These are phyloP conservation scores for Murraya paniculata DNA, from an alignment of 345 rosid genomes.

Conservation along the genomic window DNA sequence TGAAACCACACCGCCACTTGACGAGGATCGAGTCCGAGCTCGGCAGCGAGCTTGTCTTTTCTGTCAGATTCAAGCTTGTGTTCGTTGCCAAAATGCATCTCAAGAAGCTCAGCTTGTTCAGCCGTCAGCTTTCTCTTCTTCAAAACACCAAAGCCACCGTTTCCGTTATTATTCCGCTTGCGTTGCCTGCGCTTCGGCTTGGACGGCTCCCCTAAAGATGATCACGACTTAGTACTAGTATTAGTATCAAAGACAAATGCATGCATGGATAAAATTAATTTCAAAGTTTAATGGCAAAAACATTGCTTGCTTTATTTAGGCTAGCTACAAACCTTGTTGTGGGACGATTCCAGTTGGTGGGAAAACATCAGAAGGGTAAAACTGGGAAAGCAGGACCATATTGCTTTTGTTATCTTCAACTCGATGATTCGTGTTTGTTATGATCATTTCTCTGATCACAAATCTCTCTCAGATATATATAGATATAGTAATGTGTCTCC, in stretches of 20 bases:
- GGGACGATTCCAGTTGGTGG: conserved; percentile 35
- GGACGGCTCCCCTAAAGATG: conserved; percentile 30
- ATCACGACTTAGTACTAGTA: neutral
- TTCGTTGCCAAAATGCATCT: conserved; percentile 61
- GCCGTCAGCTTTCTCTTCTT: conserved; percentile 75
- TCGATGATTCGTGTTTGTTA: conserved; percentile 20
- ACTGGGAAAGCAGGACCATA: conserved; percentile 53
- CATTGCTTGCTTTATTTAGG: neutral
- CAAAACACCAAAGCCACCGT: conserved; percentile 19
- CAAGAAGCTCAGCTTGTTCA: conserved; percentile 68
- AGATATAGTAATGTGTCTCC: conserved; percentile 11
- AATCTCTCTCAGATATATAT: neutral
- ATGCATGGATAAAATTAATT: too few relatives aligned
- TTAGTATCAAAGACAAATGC: neutral
- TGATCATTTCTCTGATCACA: neutral
- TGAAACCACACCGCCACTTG: conserved; percentile 99
- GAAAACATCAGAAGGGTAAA: conserved; percentile 54
- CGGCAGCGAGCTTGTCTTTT: conserved; percentile 70
- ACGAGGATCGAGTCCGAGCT: conserved; percentile 84
- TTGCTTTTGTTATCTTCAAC: conserved; percentile 36
- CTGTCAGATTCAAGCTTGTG: conserved; percentile 85
- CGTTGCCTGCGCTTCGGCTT: conserved; percentile 59
- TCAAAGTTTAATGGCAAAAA: neutral
- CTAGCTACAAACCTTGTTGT: conserved; percentile 47
- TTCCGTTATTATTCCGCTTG: conserved; percentile 54